phyloP scores from a whole-genome alignment of 345 rosid genomes.

The Syzygium aromaticum region DNA sequence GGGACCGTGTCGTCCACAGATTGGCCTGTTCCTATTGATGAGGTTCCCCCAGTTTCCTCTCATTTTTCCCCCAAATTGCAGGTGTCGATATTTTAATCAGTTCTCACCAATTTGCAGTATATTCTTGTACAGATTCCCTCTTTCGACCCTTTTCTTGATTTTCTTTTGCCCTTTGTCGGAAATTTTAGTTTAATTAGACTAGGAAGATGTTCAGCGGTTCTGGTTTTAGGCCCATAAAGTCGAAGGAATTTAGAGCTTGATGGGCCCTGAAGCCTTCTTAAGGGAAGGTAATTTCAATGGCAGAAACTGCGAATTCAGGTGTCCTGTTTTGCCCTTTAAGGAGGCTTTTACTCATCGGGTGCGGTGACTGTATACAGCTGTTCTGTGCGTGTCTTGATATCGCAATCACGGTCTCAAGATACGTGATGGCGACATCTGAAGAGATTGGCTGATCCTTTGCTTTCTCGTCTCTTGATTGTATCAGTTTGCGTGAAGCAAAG shows the following conservation, averaged over 20 bases:
- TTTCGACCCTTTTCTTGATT: neutral
- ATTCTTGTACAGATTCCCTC: neutral
- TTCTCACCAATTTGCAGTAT: neutral
- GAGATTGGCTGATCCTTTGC: neutral
- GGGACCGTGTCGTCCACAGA: slow-evolving; percentile 50
- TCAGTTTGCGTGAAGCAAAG: neutral
- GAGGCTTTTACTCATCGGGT: neutral
- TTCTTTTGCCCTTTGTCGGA: neutral
- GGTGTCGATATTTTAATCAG: neutral
- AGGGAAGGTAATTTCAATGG: neutral
- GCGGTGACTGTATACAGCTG: neutral
- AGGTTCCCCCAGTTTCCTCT: neutral
- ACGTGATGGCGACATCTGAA: neutral
- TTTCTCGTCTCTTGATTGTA: neutral
- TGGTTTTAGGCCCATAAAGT: neutral
- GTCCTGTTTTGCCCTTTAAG: neutral
- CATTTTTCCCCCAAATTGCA: neutral
- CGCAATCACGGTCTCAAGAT: neutral
- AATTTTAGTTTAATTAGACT: neutral
- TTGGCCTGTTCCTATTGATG: slow-evolving; percentile 31
- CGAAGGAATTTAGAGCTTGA: neutral
- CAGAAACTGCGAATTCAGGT: neutral
- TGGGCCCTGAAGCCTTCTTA: neutral
- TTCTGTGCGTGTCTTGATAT: neutral
- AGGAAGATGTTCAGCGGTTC: neutral